A percentile compares a stretch with the other conserved stretches of the same genome.
phyloP scores from a whole-genome alignment of 2,329 filamentous ascomycete species.

The Penicillium sp. region DNA sequence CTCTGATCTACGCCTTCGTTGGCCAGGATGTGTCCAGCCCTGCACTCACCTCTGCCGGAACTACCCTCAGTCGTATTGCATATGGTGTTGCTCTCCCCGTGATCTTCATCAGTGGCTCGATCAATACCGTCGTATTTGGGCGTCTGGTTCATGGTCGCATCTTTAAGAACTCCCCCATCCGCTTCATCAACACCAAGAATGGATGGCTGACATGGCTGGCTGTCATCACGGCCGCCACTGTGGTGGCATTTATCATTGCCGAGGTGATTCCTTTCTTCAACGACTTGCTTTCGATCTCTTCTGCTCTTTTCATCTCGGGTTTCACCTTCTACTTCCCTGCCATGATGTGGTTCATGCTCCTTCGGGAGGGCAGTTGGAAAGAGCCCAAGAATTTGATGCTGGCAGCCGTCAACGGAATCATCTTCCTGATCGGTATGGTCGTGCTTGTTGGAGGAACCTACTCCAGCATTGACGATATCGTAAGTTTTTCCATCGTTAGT shows the following conservation, averaged over 20 bases:
- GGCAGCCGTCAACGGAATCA: constrained; percentile 59
- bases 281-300: constrained; percentile 51
- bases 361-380: constrained; percentile 26
- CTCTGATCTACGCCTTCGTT: constrained; percentile 33
- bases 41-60: constrained; percentile 29
- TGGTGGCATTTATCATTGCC: constrained; percentile 78
- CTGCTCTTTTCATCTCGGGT: constrained; percentile 76
- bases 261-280: constrained; percentile 84
- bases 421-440: constrained; percentile 69
- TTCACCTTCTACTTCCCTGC: constrained; percentile 75
- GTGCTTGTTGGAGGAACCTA: constrained; percentile 79
- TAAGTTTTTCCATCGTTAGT: constrained; percentile 22
- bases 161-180: constrained; percentile 34
- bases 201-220: constrained; percentile 34
- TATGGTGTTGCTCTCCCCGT: constrained; percentile 34
- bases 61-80: constrained; percentile 28
- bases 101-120: constrained; percentile 36
- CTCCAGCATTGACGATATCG: constrained; percentile 48
- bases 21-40: constrained; percentile 31
- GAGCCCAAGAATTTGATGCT: constrained; percentile 50
- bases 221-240: constrained; percentile 56
- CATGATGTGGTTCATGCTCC: constrained; percentile 34
- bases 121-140: constrained; percentile 35
- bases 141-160: constrained; percentile 34
- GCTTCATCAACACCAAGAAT: constrained; percentile 33